Conservation (phyloP, 1,284 basidiomycete species). For the Phylloboletellus chloephorus region DNA sequence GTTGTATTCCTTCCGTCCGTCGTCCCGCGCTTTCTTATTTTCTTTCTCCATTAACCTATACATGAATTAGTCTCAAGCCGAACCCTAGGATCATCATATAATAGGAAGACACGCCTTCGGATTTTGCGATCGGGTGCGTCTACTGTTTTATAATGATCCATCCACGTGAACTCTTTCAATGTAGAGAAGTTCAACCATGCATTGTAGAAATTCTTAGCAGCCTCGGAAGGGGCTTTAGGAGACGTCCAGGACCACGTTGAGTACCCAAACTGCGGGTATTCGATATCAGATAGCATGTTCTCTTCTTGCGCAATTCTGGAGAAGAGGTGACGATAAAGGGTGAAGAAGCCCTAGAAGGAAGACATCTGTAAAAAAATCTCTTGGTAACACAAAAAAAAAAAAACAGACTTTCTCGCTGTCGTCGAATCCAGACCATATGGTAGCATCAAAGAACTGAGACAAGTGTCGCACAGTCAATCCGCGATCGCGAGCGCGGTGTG, state of each 20-base stretch:
- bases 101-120: constrained; percentile 50
- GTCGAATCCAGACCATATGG: constrained; percentile 67
- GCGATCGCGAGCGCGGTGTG: constrained; percentile 66
- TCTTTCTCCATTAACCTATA: constrained; percentile 89
- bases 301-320: constrained; percentile 83
- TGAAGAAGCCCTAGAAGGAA: constrained; percentile 74
- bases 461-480: constrained; percentile 81
- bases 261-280: constrained; percentile 82
- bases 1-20: constrained; percentile 88
- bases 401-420: constrained; percentile 62
- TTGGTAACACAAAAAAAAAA: background rate
- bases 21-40: constrained; percentile 88
- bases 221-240: constrained; percentile 37
- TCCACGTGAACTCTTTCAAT: constrained; percentile 88
- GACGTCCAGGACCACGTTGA: constrained; percentile 70
- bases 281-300: constrained; percentile 47
- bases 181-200: constrained; percentile 87
- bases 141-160: constrained; percentile 76
- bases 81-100: background rate
- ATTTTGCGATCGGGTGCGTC: constrained; percentile 86
- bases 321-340: constrained; percentile 88
- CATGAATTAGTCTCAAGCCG: constrained; percentile 7
- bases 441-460: constrained; percentile 79
- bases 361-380: background rate
- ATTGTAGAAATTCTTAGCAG: constrained; percentile 76